Evolutionary conservation across 345 rosid genomes (phyloP).

Genomic region (Gossypium ekmanianum): DNA sequence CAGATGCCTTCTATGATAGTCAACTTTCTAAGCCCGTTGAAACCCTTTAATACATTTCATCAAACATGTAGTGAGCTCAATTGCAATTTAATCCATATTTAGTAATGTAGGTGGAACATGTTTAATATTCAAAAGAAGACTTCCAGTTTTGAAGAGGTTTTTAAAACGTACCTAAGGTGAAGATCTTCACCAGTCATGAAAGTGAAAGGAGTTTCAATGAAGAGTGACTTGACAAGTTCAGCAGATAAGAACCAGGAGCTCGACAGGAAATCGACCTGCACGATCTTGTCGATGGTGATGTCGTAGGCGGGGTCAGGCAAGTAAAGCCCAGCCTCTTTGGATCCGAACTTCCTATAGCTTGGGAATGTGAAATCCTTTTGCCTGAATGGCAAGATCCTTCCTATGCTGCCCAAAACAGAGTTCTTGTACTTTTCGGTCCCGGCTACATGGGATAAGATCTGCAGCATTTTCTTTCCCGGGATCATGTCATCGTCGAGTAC

Average conservation of each 20-base stretch:
- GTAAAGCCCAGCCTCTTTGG: conserved; percentile 94
- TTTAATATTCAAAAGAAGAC: background rate
- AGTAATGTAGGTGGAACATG: background rate
- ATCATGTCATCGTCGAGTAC: conserved; percentile 93
- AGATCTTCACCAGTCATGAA: conserved; percentile 98
- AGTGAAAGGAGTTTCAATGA: conserved; percentile 85
- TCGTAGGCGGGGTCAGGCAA: conserved; percentile 98
- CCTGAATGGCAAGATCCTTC: conserved; percentile 90
- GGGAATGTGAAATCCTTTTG: conserved; percentile 96
- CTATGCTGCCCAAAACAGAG: conserved; percentile 91
- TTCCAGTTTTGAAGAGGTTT: background rate
- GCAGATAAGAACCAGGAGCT: conserved; percentile 97
- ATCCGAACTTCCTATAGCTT: conserved; percentile 81
- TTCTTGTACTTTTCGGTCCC: conserved; percentile 91
- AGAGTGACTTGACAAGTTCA: conserved; percentile 81
- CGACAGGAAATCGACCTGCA: conserved; percentile 95
- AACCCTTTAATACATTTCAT: background rate
- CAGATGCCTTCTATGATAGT: too few relatives aligned
- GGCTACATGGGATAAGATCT: conserved; percentile 90
- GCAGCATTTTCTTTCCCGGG: conserved; percentile 88
- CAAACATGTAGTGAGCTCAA: background rate
- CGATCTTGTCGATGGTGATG: conserved; percentile 66
- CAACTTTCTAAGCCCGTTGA: too few relatives aligned
- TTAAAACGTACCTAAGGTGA: conserved; percentile 65
- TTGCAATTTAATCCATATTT: background rate